Percentiles rank a stretch among this genome's conserved stretches.
Conservation (phyloP, 805 yeast species). For the Kazachstania taianensis region DNA sequence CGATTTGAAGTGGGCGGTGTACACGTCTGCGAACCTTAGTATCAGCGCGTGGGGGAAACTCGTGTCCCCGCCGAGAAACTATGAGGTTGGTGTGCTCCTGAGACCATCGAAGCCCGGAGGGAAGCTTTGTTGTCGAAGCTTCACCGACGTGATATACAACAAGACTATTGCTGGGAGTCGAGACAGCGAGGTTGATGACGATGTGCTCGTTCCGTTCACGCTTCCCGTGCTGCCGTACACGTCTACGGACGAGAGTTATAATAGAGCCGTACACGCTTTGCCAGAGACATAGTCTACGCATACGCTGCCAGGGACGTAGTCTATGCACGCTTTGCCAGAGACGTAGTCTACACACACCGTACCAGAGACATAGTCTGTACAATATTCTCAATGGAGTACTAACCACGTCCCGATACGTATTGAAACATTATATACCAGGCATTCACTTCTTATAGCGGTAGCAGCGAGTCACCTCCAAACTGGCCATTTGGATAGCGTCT, state of each 20-base stretch:
- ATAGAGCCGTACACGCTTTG: not conserved
- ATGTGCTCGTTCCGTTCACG: slow-evolving; percentile 21
- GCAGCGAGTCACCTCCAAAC: too few species aligned
- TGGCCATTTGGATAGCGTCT: too few species aligned
- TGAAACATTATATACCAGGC: too few species aligned
- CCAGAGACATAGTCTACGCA: too few species aligned
- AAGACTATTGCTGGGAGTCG: not conserved
- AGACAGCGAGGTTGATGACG: not conserved
- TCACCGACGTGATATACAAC: slow-evolving; percentile 14
- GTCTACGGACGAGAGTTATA: slow-evolving; percentile 8
- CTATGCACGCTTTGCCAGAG: not conserved
- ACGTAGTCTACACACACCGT: too few species aligned
- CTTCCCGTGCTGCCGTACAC: slow-evolving; percentile 11
- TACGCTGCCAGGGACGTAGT: too few species aligned
- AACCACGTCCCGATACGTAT: too few species aligned
- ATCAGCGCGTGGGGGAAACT: slow-evolving; percentile 72
- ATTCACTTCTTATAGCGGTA: too few species aligned
- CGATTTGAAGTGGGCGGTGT: slow-evolving; percentile 51
- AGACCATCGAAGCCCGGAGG: slow-evolving; percentile 13
- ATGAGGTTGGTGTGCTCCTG: slow-evolving; percentile 47
- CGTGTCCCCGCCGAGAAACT: slow-evolving; percentile 31
- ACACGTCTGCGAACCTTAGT: slow-evolving; percentile 69
- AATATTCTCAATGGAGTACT: too few species aligned
- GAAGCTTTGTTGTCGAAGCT: slow-evolving; percentile 16
- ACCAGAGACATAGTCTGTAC: too few species aligned